Evolutionary conservation across 2,329 filamentous ascomycete species (phyloP), one percentile per base, ranked within the genome.

Genomic region (Botrytis medusae): DNA sequence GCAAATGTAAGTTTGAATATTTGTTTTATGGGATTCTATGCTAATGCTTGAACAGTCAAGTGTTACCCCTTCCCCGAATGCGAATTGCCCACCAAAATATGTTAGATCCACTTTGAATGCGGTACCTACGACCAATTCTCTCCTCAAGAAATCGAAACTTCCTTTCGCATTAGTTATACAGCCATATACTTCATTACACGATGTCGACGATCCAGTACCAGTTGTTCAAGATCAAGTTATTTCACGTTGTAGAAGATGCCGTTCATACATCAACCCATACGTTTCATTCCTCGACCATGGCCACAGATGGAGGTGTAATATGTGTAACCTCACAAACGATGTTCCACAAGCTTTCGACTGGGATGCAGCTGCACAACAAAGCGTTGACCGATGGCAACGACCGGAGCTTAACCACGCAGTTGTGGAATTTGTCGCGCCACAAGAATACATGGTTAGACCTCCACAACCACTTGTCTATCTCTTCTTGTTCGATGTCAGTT

Each of bases 341-440:
- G 95, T 98, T 57, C 96, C 96, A n/a, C 96, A 99, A 83, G 95
- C 95, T 54, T 99, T 99, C 78, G 96, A 99, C 82, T 99, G 96
- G 96, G 96, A 99, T 83, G 91, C 94, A 48, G 92, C 93, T 62
- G 87, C 94, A 72, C 95, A 98, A 83, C 95, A 97, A 85, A 92
- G 90, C 70, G 91, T 97, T 69, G 95, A 99, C 82, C 87, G 96
- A 81, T 97, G 96, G 92, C 91, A 97, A 82, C 88, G 96, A 78
- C 89, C 94, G 57, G 96, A 99, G 82, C 87, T 99, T 75, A 99
- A 99, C 84, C 92, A 98, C 81, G 89, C 94, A n/a, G 94, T 98
- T 51, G 95, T 97, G 74, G 96, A 99, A 81, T 99, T 98, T 81
- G 93, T 99, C 77, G 96, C 96, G 20, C 96, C 96, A 2, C 96